Conservation (phyloP, 345 rosid species). For the Syzygium aromaticum region DNA sequence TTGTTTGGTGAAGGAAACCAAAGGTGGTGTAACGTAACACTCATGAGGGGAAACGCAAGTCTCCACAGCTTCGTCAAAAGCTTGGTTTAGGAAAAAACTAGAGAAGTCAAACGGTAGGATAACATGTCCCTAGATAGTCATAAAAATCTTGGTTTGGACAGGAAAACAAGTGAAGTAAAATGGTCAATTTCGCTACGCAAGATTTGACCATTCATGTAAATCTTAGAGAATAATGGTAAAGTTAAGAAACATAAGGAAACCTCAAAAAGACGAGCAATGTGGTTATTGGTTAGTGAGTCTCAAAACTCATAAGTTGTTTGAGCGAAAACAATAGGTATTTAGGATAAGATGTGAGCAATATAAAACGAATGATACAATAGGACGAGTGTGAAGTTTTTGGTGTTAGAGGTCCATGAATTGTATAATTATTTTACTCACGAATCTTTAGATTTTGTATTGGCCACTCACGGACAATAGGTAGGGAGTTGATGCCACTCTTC, state of each 20-base stretch:
- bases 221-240: background rate
- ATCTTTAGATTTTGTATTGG: background rate
- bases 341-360: background rate
- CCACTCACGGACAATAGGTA: background rate
- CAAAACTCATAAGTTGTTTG: too few species aligned
- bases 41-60: too few species aligned
- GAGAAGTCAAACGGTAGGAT: background rate
- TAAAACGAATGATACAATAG: accelerated
- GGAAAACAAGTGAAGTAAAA: background rate
- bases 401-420: background rate
- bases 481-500: background rate
- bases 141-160: background rate
- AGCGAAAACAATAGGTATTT: background rate
- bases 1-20: too few species aligned
- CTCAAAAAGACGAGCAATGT: background rate
- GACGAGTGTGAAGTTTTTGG: background rate
- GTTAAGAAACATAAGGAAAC: background rate
- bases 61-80: background rate
- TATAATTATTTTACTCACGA: background rate
- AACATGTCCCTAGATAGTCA: background rate
- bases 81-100: background rate
- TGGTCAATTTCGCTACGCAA: background rate
- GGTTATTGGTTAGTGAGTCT: too few species aligned
- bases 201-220: background rate
- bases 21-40: too few species aligned